Conservation (phyloP, 495 filamentous ascomycete genomes). For the Immersiella caudata region DNA sequence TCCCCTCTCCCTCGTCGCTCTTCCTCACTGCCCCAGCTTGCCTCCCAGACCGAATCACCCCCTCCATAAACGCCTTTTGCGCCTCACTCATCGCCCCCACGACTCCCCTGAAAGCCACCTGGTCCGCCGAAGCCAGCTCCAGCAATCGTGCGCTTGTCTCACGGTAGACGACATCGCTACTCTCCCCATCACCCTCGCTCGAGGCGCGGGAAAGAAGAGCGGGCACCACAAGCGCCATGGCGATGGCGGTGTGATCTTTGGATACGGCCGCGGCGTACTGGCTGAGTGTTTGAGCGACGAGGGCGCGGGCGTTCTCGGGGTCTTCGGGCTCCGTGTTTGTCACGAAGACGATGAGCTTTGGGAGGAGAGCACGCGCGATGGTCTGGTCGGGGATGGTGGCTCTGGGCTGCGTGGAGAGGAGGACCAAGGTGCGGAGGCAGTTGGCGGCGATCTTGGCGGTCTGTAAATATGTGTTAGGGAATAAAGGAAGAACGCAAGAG, state of each 20-base stretch:
- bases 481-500: slow-evolving; percentile 11
- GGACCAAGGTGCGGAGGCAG: slow-evolving; percentile 79
- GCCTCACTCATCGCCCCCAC: slow-evolving; percentile 71
- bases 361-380: slow-evolving; percentile 72
- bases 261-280: slow-evolving; percentile 62
- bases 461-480: slow-evolving; percentile 41
- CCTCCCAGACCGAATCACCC: slow-evolving; percentile 68
- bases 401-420: slow-evolving; percentile 44
- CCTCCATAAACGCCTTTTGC: slow-evolving; percentile 79
- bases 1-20: slow-evolving; percentile 52
- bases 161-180: slow-evolving; percentile 51
- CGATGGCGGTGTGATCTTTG: slow-evolving; percentile 56
- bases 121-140: slow-evolving; percentile 77
- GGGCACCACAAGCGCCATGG: slow-evolving; percentile 75
- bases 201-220: slow-evolving; percentile 74
- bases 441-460: slow-evolving; percentile 85
- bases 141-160: slow-evolving; percentile 78
- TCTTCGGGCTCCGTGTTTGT: slow-evolving; percentile 67
- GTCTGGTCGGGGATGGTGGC: slow-evolving; percentile 69
- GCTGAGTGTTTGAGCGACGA: slow-evolving; percentile 73
- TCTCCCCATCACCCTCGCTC: slow-evolving; percentile 38
- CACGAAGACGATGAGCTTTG: slow-evolving; percentile 74
- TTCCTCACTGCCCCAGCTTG: slow-evolving; percentile 39
- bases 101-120: slow-evolving; percentile 70
- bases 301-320: slow-evolving; percentile 68